Base-by-base conservation (phyloP, 768 basidiomycete species). In the Naganishia kalamii region DNA sequence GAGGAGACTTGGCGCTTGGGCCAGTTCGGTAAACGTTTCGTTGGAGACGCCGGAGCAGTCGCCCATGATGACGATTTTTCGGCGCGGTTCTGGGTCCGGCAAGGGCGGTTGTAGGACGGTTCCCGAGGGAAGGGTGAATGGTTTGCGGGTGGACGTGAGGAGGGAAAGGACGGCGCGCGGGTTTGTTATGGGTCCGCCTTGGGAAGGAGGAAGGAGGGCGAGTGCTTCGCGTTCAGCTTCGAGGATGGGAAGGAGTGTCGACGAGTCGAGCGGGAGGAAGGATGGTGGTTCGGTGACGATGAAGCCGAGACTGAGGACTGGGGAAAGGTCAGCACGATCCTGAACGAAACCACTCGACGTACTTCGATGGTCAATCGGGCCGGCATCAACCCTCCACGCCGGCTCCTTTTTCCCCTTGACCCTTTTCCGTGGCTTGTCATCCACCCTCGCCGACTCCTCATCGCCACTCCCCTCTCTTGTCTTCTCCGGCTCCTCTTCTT, bases 301-400 rank as follows among this genome's bases (percentile, higher is more conserved):
- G 50, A 73, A 77, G 8, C 76, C 76, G n/a, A 74, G 65, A 21
- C 71, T 68, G 19, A 71, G 70, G 19, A 77, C 76, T 76, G 25
- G 21, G 8, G 46, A 8, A 33, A 35, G 5, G 52, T 57, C 52
- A 35, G 33, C n/a, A 13, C 3, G 10, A 35, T 3, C 40, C 13
- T 11, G 4, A 25, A 25, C 23, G 23, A 17, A 33, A 37, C n/a
- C 1, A 21, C 17, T 13, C n/a, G 32, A 67, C 74, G 63, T 54
- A 76, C 76, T 71, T 63, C 76, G 63, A 71, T 77, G 76, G 13
- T 70, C 65, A 54, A 77, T 73, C 3, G 76, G 75, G 4, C 76
- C 76, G n/a, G 72, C 75, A 35, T 67, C 68, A 10, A 77, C 76
- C 11, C 69, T 68, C 76, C 76, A 68, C 21, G 19, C 27, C 30